phyloP scores from a whole-genome alignment of 2,329 filamentous ascomycete genomes.

The Macroventuria anomochaeta region DNA sequence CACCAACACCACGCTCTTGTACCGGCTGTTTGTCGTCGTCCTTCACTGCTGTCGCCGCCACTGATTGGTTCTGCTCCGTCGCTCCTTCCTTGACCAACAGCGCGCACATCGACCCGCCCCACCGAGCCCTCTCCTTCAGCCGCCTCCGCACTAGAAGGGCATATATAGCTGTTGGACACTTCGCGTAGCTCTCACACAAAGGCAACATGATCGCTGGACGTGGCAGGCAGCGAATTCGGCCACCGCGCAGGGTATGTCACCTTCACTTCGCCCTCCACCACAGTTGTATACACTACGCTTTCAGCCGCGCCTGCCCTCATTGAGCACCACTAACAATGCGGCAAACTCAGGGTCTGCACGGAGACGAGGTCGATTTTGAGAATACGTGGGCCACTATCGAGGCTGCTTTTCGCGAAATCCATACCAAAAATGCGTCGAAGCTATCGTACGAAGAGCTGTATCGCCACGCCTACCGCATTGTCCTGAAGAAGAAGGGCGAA shows the following conservation, averaged over 20 bases:
- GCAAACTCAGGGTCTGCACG: constrained; percentile 60
- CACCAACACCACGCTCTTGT: constrained; percentile 7
- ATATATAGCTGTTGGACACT: not conserved
- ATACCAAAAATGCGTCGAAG: constrained; percentile 85
- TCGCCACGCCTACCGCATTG: constrained; percentile 90
- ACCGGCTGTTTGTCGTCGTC: not conserved
- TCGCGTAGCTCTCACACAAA: not conserved
- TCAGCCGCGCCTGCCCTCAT: constrained; percentile 16
- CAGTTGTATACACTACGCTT: not conserved
- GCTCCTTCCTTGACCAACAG: constrained; percentile 2
- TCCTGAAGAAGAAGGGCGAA: constrained; percentile 84
- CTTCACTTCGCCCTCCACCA: constrained; percentile 1
- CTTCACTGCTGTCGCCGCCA: not conserved
- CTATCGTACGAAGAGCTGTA: constrained; percentile 97
- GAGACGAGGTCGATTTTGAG: constrained; percentile 80
- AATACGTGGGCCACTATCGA: constrained; percentile 79
- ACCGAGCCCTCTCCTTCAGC: not conserved
- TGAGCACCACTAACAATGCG: constrained; percentile 20
- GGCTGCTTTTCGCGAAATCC: constrained; percentile 82
- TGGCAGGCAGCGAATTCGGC: constrained; percentile 68
- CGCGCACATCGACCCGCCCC: constrained; percentile 1
- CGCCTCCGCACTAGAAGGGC: not conserved
- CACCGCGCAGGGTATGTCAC: constrained; percentile 69
- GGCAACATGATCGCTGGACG: constrained; percentile 59
- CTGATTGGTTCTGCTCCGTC: not conserved